Percentiles rank a stretch among this genome's conserved stretches.
These are phyloP conservation scores for Verticillium zaregamsianum DNA, from an alignment of 2,329 filamentous ascomycete genomes.

Conservation along the genomic window DNA sequence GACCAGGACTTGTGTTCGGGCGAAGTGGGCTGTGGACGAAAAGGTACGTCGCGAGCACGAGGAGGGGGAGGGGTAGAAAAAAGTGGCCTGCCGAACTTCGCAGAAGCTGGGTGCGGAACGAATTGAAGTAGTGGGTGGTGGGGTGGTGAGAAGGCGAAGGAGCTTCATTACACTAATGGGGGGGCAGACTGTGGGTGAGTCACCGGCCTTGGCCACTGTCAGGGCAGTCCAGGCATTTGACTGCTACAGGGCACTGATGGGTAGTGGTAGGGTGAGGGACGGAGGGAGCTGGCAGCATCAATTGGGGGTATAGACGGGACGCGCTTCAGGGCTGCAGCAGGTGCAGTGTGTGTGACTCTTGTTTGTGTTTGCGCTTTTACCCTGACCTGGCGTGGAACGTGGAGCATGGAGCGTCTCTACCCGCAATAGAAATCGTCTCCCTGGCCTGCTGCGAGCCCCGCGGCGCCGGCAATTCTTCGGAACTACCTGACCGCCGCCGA, in stretches of 20 bases:
- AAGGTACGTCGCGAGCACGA: slow-evolving; percentile 11
- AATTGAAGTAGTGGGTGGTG: slow-evolving; percentile 12
- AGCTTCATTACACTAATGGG: slow-evolving; percentile 12
- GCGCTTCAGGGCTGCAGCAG: background rate
- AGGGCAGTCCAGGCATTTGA: background rate
- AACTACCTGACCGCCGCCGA: background rate
- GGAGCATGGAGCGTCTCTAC: background rate
- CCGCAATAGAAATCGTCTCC: background rate
- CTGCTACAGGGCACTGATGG: background rate
- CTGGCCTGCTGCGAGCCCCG: background rate
- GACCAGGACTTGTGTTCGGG: slow-evolving; percentile 8
- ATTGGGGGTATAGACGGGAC: background rate
- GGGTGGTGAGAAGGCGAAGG: slow-evolving; percentile 7
- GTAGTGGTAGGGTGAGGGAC: background rate
- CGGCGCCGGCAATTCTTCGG: background rate
- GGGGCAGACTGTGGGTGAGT: slow-evolving; percentile 11
- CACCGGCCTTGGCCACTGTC: slow-evolving; percentile 6
- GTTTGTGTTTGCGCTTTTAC: slow-evolving; percentile 1
- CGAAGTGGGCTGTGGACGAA: slow-evolving; percentile 7
- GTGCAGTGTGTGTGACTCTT: slow-evolving; percentile 2
- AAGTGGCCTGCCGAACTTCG: slow-evolving; percentile 13
- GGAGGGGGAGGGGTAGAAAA: slow-evolving; percentile 9
- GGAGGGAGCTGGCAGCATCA: too few relatives aligned
- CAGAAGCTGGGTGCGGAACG: slow-evolving; percentile 14
- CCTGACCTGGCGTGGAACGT: slow-evolving; percentile 2